Conservation (phyloP, 192 early-diverging fungal species). For the Entophlyctis luteolus region DNA sequence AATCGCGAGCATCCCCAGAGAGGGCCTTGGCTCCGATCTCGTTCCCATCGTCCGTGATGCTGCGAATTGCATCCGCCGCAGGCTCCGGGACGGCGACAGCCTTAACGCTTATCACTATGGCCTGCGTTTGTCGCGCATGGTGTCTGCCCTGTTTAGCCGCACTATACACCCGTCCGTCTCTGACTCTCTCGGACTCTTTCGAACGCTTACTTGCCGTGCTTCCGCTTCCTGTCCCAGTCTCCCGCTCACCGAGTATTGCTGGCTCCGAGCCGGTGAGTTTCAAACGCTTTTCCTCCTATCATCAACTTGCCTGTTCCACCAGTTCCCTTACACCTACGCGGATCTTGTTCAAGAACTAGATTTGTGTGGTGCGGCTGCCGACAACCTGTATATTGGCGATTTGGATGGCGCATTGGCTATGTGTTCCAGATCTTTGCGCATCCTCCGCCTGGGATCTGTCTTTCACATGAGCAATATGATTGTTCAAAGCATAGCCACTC, state of each 20-base stretch:
- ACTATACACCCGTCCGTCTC: slow-evolving; percentile 44
- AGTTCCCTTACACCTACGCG: slow-evolving; percentile 29
- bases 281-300: neutral
- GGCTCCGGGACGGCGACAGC: neutral
- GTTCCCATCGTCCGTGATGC: too few species aligned
- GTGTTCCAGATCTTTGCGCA: slow-evolving; percentile 31
- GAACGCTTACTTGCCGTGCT: slow-evolving; percentile 41
- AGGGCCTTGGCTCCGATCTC: too few species aligned
- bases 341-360: slow-evolving; percentile 46
- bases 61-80: neutral
- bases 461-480: slow-evolving; percentile 54
- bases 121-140: slow-evolving; percentile 37
- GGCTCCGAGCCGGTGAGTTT: neutral
- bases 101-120: neutral
- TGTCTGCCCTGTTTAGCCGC: slow-evolving; percentile 29
- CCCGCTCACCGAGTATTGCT: neutral
- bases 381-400: slow-evolving; percentile 56
- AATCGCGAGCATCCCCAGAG: too few species aligned
- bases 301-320: neutral
- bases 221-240: slow-evolving; percentile 23
- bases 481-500: slow-evolving; percentile 36
- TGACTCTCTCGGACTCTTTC: slow-evolving; percentile 42
- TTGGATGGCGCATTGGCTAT: slow-evolving; percentile 41
- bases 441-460: slow-evolving; percentile 47
- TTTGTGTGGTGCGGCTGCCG: slow-evolving; percentile 44